Evolutionary conservation across 1,284 basidiomycete species (phyloP).

Genomic region (Trichosporon ovoides): DNA sequence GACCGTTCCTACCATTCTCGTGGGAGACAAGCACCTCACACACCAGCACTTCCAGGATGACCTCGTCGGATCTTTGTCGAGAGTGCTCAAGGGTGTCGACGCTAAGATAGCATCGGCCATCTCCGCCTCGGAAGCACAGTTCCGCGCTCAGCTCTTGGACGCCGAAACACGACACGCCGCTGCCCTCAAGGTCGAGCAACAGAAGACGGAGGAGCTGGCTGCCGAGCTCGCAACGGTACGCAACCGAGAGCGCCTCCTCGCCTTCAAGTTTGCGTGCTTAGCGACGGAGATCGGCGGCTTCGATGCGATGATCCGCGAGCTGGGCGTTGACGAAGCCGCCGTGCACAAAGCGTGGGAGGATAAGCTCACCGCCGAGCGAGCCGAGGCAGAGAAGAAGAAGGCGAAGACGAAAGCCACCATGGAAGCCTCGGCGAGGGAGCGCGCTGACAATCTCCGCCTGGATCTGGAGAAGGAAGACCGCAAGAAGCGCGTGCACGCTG

Average conservation of each 20-base stretch:
- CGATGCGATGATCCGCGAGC: not conserved
- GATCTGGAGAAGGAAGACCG: too few species aligned
- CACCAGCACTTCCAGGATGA: constrained; percentile 1
- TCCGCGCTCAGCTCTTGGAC: not conserved
- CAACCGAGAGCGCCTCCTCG: not conserved
- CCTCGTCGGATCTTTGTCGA: not conserved
- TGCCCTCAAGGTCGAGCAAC: not conserved
- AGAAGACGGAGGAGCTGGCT: not conserved
- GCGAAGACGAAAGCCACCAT: not conserved
- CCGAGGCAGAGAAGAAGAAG: not conserved
- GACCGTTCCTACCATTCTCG: not conserved
- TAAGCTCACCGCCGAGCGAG: not conserved
- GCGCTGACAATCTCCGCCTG: too few species aligned
- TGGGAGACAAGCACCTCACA: not conserved
- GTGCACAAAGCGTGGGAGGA: not conserved
- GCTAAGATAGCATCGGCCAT: not conserved
- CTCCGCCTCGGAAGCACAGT: not conserved
- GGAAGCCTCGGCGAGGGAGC: not conserved
- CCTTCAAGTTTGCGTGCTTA: not conserved
- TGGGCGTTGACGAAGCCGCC: not conserved
- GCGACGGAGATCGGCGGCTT: not conserved
- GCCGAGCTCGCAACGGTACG: not conserved
- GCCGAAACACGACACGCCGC: not conserved
- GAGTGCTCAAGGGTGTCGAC: not conserved
- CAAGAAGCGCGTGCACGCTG: not conserved